A percentile compares a stretch with the other conserved stretches of the same genome.
These are phyloP conservation scores for Pilatotrama ljubarskyi DNA, from an alignment of 768 basidiomycete genomes.

Conservation along the genomic window DNA sequence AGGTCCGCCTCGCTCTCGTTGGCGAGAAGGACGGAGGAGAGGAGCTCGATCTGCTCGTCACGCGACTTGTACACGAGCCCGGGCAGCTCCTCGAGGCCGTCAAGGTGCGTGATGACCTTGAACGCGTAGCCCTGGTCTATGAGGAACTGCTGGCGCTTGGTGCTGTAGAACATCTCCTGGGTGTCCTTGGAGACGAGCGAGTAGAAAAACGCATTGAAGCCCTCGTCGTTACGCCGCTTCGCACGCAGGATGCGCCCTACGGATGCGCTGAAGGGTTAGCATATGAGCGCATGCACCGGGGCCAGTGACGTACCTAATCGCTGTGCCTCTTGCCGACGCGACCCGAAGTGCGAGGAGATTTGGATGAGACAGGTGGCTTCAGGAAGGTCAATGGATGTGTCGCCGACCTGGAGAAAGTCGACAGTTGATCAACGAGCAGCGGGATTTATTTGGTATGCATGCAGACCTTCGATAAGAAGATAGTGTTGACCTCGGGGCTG, in stretches of 20 bases:
- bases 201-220: conserved; percentile 99
- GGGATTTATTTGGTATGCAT: background rate
- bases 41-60: conserved; percentile 93
- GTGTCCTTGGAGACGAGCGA: conserved; percentile 99
- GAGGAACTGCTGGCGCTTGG: conserved; percentile 97
- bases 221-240: conserved; percentile 97
- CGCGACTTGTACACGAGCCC: conserved; percentile 90
- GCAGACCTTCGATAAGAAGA: conserved; percentile 86
- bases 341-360: conserved; percentile 98
- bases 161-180: conserved; percentile 99
- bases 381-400: conserved; percentile 97
- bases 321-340: conserved; percentile 96
- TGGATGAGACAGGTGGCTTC: conserved; percentile 99
- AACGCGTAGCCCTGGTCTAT: conserved; percentile 99
- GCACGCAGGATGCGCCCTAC: conserved; percentile 93
- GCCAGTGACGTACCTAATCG: conserved; percentile 66
- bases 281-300: background rate
- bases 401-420: conserved; percentile 68
- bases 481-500: conserved; percentile 93
- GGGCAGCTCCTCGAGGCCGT: conserved; percentile 82
- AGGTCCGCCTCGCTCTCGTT: conserved; percentile 90
- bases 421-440: background rate
- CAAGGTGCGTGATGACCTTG: conserved; percentile 98
- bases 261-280: background rate
- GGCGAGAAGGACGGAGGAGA: conserved; percentile 89